Evolutionary conservation across 306 rosid genomes (phyloP).

Genomic region (Abrus pulchellus): DNA sequence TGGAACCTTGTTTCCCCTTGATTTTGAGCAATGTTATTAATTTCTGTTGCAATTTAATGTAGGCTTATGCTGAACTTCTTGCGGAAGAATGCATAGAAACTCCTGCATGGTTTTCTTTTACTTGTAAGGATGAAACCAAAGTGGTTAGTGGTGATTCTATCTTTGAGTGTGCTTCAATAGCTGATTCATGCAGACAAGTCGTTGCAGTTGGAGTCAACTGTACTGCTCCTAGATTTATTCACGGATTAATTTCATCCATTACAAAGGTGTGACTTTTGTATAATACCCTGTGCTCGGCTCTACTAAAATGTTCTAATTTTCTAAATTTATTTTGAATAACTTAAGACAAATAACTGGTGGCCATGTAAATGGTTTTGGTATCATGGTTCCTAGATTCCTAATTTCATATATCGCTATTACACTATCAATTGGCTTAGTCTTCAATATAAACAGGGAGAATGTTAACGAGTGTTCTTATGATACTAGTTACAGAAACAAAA

Average conservation of each 20-base stretch:
- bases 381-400: neutral
- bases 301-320: conserved; percentile 4
- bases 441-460: conserved; percentile 4
- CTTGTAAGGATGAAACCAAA: conserved; percentile 76
- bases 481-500: neutral
- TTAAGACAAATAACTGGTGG: neutral
- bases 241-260: conserved; percentile 69
- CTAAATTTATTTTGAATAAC: neutral
- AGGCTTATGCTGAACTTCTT: conserved; percentile 85
- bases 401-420: neutral
- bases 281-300: neutral
- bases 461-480: neutral
- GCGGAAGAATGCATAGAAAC: conserved; percentile 78
- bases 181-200: conserved; percentile 72
- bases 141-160: conserved; percentile 85
- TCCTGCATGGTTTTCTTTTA: conserved; percentile 93
- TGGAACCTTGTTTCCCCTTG: conserved; percentile 13
- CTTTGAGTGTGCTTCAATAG: conserved; percentile 75
- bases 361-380: conserved; percentile 2
- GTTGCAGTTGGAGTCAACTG: conserved; percentile 91
- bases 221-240: conserved; percentile 87
- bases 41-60: conserved; percentile 32
- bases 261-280: conserved; percentile 56
- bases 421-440: neutral
- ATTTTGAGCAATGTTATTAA: neutral